Evolutionary conservation across 1,284 basidiomycete species (phyloP).

Genomic region (Malassezia dermatis): DNA sequence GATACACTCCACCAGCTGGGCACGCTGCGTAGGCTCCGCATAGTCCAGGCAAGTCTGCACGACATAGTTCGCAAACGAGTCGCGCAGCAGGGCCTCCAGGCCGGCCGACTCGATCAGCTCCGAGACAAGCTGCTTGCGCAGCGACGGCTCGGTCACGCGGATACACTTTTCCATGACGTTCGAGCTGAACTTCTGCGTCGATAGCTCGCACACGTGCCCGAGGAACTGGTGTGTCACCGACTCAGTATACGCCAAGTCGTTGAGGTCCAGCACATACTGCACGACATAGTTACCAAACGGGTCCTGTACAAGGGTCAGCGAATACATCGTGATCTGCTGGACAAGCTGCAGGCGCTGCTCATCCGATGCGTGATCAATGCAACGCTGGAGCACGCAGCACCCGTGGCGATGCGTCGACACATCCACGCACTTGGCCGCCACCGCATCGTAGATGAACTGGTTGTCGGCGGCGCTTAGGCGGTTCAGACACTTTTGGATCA

Average conservation of each 20-base stretch:
- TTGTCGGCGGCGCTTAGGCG: slow-evolving; percentile 95
- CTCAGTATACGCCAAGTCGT: slow-evolving; percentile 95
- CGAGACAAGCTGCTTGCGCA: slow-evolving; percentile 87
- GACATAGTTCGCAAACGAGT: slow-evolving; percentile 51
- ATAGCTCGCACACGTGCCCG: slow-evolving; percentile 92
- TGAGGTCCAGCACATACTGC: slow-evolving; percentile 94
- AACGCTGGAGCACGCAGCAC: slow-evolving; percentile 95
- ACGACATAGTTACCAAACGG: slow-evolving; percentile 95
- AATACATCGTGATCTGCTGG: slow-evolving; percentile 97
- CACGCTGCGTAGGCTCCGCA: slow-evolving; percentile 42
- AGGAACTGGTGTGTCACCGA: slow-evolving; percentile 93
- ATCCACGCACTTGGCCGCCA: slow-evolving; percentile 96
- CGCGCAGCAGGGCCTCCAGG: slow-evolving; percentile 83
- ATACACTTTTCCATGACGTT: slow-evolving; percentile 96
- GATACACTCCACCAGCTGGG: slow-evolving; percentile 45
- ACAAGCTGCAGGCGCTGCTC: slow-evolving; percentile 91
- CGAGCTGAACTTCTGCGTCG: slow-evolving; percentile 95
- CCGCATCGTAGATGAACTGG: slow-evolving; percentile 99
- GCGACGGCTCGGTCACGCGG: slow-evolving; percentile 86
- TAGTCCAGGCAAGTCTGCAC: slow-evolving; percentile 47
- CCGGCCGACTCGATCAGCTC: slow-evolving; percentile 88
- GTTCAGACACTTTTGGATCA: slow-evolving; percentile 99
- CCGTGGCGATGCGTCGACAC: slow-evolving; percentile 98
- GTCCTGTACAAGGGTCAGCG: slow-evolving; percentile 93
- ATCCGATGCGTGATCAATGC: slow-evolving; percentile 95